A percentile compares a stretch with the other conserved stretches of the same genome.
Conservation (phyloP, 805 yeast genomes). For the Diddensiella transvaalensis region DNA sequence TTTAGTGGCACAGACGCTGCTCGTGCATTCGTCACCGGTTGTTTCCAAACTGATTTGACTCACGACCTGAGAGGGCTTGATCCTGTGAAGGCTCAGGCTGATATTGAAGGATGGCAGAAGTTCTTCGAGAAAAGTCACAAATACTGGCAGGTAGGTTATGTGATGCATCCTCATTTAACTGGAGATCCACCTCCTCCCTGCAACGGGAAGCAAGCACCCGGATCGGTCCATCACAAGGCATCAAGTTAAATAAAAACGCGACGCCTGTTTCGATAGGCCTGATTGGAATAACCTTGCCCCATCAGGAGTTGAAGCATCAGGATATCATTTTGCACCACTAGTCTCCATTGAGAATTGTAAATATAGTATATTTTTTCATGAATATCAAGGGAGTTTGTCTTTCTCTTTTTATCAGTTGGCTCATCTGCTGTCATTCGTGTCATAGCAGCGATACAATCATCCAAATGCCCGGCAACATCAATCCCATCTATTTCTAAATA, state of each 20-base stretch:
- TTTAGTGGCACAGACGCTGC: constrained; percentile 68
- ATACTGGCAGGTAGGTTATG: constrained; percentile 64
- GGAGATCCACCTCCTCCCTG: constrained; percentile 56
- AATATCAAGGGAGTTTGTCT: constrained; percentile 1
- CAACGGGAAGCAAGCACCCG: constrained; percentile 15
- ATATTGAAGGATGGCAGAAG: constrained; percentile 49
- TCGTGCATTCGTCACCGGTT: constrained; percentile 68
- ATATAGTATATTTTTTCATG: constrained; percentile 5
- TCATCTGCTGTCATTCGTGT: no score
- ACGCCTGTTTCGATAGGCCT: constrained; percentile 5
- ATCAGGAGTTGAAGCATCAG: constrained; percentile 4
- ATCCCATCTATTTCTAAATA: constrained; percentile 12
- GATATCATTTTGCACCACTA: constrained; percentile 1
- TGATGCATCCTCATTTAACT: constrained; percentile 41
- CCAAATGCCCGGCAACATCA: background rate
- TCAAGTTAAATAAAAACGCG: constrained; percentile 14
- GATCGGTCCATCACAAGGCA: background rate
- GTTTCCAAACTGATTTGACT: constrained; percentile 59
- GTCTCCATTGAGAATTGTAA: constrained; percentile 18
- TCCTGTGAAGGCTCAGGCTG: constrained; percentile 36
- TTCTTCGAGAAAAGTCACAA: constrained; percentile 44
- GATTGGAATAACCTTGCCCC: constrained; percentile 14
- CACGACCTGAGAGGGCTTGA: constrained; percentile 64
- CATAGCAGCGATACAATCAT: background rate
- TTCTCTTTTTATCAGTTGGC: background rate